These are phyloP conservation scores for Rosa hybrid DNA, from an alignment of 331 rosid genomes.

Conservation along the genomic window DNA sequence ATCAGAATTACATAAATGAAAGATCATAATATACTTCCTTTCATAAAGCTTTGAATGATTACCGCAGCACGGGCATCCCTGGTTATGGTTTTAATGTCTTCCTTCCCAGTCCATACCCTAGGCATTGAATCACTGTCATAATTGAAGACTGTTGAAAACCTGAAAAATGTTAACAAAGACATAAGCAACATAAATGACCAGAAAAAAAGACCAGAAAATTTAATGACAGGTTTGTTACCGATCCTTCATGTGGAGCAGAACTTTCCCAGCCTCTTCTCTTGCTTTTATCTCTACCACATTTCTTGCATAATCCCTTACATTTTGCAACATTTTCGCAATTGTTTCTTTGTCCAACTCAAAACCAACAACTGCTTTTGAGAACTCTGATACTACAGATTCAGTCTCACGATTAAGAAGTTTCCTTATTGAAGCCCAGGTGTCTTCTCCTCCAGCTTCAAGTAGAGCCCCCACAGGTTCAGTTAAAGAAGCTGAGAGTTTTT, in stretches of 20 bases:
- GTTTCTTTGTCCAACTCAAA: conserved; percentile 73
- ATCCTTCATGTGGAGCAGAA: conserved; percentile 85
- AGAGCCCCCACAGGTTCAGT: conserved; percentile 65
- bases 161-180: conserved; percentile 33
- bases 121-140: conserved; percentile 88
- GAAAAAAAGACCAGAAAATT: neutral
- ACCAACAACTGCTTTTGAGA: conserved; percentile 52
- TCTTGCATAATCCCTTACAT: conserved; percentile 64
- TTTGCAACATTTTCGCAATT: conserved; percentile 44
- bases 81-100: conserved; percentile 78
- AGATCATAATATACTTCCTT: conserved; percentile 5
- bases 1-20: neutral
- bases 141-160: conserved; percentile 81
- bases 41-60: conserved; percentile 9
- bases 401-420: conserved; percentile 70
- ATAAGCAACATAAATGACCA: conserved; percentile 26
- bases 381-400: conserved; percentile 46
- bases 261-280: conserved; percentile 79
- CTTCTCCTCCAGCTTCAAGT: conserved; percentile 68
- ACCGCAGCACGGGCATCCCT: conserved; percentile 77
- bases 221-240: conserved; percentile 44
- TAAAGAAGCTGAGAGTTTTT: conserved; percentile 56
- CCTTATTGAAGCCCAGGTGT: conserved; percentile 75
- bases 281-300: conserved; percentile 73
- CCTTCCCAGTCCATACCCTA: conserved; percentile 88